Evolutionary conservation across 2,329 filamentous ascomycete genomes (phyloP), one percentile per base, ranked within the genome.

Genomic region (Waltergamsia citrina): DNA sequence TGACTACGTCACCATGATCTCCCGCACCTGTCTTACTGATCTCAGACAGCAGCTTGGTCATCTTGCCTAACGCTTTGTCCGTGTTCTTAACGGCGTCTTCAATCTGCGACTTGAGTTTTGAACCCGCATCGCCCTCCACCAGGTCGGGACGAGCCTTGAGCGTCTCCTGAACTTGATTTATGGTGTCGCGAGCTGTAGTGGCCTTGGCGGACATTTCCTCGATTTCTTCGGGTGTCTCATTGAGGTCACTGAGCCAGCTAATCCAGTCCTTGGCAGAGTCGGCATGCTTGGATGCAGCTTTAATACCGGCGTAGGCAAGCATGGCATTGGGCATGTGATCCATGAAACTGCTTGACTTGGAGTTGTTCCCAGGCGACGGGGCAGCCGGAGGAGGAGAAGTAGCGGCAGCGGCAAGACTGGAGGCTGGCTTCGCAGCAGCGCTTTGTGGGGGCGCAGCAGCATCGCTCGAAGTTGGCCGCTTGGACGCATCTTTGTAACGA

Each of bases 261-360:
- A 47, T 43, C 53, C 53, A 56, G 20, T 56, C 51, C 36, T 54
- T 54, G 16, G 51, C 52, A 4, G 44, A 49, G 29, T 53, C 50
- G 1, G 49, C 53, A 9, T 54, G 47, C 2, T 50, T 43, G 1
- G 43, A 41, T 1, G 54, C 35, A 0, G 43, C 41, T 5, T 51
- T 42, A 8, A 54, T 36, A 3, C 50, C 45, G 1, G 45, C 43
- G 25, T 52, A 52, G 2, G 52, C 47, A 0, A 42, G 47, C 0
- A 56, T 34, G 0, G 46, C 44, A 14, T 43, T 38, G 0, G 52
- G 49, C 15, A 54, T 42, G 3, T 48, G 41, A 5, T 42, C 37
- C 16, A 47, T 33, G 2, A 52, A 42, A 6, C 42, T 35, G 16
- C 29, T 22, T 4, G 31, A 10, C 10, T 34, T 29, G n/a, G n/a